Conservation (phyloP, 2,329 filamentous ascomycete species). For the Xylaria sp. region DNA sequence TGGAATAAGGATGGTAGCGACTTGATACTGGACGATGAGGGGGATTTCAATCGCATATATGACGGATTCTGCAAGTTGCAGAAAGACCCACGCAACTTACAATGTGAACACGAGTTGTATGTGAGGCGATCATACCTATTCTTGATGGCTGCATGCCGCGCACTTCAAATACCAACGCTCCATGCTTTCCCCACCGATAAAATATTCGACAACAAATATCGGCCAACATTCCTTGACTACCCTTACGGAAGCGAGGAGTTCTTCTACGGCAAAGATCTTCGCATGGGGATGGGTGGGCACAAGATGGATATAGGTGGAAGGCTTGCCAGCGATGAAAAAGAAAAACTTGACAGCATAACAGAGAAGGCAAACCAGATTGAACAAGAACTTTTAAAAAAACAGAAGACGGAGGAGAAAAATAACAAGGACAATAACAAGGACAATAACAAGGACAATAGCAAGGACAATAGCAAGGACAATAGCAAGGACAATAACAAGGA, state of each 20-base stretch:
- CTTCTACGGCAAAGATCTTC: neutral
- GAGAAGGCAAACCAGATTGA: neutral
- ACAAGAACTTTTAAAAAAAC: too few relatives aligned
- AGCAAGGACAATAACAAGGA: neutral
- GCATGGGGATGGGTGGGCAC: constrained; percentile 6
- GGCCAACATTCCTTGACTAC: constrained; percentile 16
- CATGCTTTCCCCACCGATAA: neutral
- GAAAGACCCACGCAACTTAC: neutral
- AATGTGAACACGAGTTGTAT: neutral
- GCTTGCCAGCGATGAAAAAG: neutral
- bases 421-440: neutral
- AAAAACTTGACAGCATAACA: too few relatives aligned
- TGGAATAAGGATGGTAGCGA: constrained; percentile 6
- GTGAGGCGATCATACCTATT: neutral
- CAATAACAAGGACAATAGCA: neutral
- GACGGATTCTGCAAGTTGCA: neutral
- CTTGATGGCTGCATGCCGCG: neutral
- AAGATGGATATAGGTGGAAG: neutral
- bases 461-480: neutral
- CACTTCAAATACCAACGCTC: neutral
- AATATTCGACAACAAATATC: constrained; percentile 12
- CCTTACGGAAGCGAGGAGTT: constrained; percentile 10
- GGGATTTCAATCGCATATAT: constrained; percentile 3
- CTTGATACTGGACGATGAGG: neutral
- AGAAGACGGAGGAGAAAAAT: neutral